Evolutionary conservation across 192 early-diverging fungal species (phyloP).

Genomic region (Backusella sp.): DNA sequence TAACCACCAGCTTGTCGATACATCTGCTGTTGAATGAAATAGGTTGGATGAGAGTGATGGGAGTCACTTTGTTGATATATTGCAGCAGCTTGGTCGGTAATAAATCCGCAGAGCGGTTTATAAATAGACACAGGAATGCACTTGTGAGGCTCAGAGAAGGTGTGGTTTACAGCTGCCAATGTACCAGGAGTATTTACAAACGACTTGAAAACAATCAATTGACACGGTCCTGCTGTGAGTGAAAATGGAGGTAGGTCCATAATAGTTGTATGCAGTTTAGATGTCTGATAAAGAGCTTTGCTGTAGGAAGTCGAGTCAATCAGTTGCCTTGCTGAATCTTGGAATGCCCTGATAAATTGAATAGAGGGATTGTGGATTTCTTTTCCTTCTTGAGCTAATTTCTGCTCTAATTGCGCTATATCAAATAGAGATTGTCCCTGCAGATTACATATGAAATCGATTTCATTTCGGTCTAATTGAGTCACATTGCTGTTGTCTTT

Average conservation of each 20-base stretch:
- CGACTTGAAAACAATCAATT: constrained; percentile 30
- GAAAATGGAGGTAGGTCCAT: constrained; percentile 32
- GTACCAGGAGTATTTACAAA: constrained; percentile 23
- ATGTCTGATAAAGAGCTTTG: constrained; percentile 9
- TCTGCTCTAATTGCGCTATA: constrained; percentile 11
- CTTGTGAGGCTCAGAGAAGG: constrained; percentile 11
- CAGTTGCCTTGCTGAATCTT: constrained; percentile 14
- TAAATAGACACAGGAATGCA: constrained; percentile 24
- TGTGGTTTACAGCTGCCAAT: constrained; percentile 21
- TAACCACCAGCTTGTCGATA: constrained; percentile 4
- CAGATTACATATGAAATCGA: background rate
- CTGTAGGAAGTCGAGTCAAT: constrained; percentile 16
- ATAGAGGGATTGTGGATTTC: background rate
- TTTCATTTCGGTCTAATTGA: constrained; percentile 9
- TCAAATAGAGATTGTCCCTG: constrained; percentile 9
- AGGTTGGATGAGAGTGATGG: background rate
- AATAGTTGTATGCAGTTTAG: constrained; percentile 20
- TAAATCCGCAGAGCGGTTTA: constrained; percentile 11
- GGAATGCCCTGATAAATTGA: constrained; percentile 13
- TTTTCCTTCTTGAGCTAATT: background rate
- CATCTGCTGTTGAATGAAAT: constrained; percentile 6
- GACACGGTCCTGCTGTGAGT: constrained; percentile 21
- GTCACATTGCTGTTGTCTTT: background rate
- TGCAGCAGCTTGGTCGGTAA: constrained; percentile 18
- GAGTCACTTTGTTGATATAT: constrained; percentile 6